Base-by-base conservation (phyloP, 306 rosid species). In the Rosa persica region DNA sequence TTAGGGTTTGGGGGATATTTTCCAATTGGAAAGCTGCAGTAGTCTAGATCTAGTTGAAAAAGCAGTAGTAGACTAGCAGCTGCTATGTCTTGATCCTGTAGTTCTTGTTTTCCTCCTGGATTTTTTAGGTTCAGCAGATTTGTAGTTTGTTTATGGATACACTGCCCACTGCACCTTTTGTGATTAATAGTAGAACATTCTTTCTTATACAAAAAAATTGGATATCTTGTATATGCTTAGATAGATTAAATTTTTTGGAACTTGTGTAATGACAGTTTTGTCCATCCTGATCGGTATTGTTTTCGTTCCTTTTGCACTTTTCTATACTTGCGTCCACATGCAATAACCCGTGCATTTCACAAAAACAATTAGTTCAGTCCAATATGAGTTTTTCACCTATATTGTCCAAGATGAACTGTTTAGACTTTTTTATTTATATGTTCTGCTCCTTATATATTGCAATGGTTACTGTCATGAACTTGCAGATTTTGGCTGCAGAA, bases 401-500 rank as follows among this genome's bases (percentile, higher is more conserved):
- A 16, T 64, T 73, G 19, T 54, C 34, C 47, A 61, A 15, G 58
- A 6, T 69, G 73, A 22, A 64, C 16, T 52, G 23, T 58, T 19
- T 49, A 10, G 16, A 48, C 40, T 44, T 44, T 67, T 30, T 42
- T 38, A 30, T 64, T 15, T 38, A 1, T 40, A 15, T 64, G 43
- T 68, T 78, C 49, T 65, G 66, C 68, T 80, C 34, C 38, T 48
- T 23, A 19, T 74, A 49, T 73, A 39, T 72, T 71, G 48, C 27
- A 22, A 3, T 74, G 51, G 76, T 67, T 38, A 34, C 64, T 60
- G 69, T 66, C 67, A 61, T 74, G 76, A 69, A 72, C 78, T 72
- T 82, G 72, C 96, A 95, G 98, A 82, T 91, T 95, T 89, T 95
- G 98, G 98, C 91, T 95, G 71, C 99, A 95, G 83, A 95, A 95